Evolutionary conservation across 2,329 filamentous ascomycete genomes (phyloP).

Genomic region (Tolypocladium inflatum): DNA sequence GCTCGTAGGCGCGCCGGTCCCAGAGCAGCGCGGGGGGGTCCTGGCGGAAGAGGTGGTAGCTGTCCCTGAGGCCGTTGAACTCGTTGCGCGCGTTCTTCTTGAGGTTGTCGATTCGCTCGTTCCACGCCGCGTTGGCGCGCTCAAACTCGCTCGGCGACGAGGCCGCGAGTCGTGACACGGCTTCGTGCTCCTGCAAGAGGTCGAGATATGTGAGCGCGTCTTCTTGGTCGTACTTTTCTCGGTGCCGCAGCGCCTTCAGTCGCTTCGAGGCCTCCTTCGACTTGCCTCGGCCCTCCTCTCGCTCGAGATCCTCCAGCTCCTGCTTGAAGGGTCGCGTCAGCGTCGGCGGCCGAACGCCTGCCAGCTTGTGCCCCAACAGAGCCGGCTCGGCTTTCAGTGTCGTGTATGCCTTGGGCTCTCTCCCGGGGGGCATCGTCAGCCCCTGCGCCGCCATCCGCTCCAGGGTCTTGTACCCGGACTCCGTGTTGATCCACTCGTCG

Average conservation of each 20-base stretch:
- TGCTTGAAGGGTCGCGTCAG: conserved; percentile 31
- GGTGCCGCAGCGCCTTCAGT: conserved; percentile 17
- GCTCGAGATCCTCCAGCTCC: conserved; percentile 30
- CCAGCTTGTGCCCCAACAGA: conserved; percentile 15
- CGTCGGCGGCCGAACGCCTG: conserved; percentile 16
- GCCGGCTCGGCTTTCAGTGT: conserved; percentile 11
- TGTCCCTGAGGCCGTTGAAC: conserved; percentile 38
- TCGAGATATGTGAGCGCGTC: conserved; percentile 15
- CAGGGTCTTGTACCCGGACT: conserved; percentile 29
- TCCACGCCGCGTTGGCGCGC: conserved; percentile 22
- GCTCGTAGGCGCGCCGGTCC: conserved; percentile 64
- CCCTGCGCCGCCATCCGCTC: conserved; percentile 36
- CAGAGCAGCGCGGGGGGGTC: conserved; percentile 47
- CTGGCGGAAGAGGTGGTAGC: conserved; percentile 40
- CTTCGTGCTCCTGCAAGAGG: conserved; percentile 23
- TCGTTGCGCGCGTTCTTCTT: conserved; percentile 23
- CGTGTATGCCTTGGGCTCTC: conserved; percentile 25
- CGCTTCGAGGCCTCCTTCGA: conserved; percentile 6
- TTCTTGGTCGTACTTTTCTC: conserved; percentile 12
- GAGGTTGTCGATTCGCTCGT: conserved; percentile 19
- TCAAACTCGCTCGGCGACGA: conserved; percentile 14
- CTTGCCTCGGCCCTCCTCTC: conserved; percentile 9
- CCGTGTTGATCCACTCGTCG: conserved; percentile 37
- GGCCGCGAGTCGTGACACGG: conserved; percentile 10
- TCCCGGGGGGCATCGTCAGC: conserved; percentile 32